A percentile compares a stretch with the other conserved stretches of the same genome.
phyloP scores from a whole-genome alignment of 108 stramenopile genomes.

The Fistulifera solaris region DNA sequence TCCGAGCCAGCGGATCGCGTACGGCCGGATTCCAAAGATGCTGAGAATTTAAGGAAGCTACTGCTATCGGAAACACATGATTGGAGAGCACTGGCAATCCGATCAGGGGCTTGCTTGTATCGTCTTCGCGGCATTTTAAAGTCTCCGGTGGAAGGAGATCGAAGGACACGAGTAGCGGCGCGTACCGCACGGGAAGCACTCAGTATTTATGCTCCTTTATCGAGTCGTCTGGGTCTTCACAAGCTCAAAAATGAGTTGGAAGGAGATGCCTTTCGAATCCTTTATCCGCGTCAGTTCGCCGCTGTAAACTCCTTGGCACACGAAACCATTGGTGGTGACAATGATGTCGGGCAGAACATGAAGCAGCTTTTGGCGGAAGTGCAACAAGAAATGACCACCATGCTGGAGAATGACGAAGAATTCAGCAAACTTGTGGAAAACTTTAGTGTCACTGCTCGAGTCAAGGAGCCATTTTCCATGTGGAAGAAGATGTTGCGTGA shows the following conservation, averaged over 20 bases:
- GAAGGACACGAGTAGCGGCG: constrained; percentile 27
- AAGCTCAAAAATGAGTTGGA: constrained; percentile 83
- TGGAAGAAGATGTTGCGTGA: constrained; percentile 80
- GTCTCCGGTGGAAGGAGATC: constrained; percentile 5
- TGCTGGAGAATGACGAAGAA: constrained; percentile 47
- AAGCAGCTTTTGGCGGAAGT: constrained; percentile 44
- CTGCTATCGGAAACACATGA: constrained; percentile 60
- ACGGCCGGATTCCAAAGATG: constrained; percentile 23
- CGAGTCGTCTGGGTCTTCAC: constrained; percentile 71
- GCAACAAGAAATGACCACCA: constrained; percentile 36
- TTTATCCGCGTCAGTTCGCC: constrained; percentile 57
- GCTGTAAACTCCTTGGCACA: constrained; percentile 35
- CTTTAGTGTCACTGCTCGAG: constrained; percentile 57
- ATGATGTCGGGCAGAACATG: constrained; percentile 13
- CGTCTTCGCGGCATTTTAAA: constrained; percentile 47
- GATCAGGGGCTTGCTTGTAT: constrained; percentile 69
- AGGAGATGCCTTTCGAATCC: constrained; percentile 68
- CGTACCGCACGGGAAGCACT: constrained; percentile 63
- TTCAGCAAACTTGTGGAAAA: constrained; percentile 43
- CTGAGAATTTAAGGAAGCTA: constrained; percentile 46
- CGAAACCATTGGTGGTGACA: too few species aligned
- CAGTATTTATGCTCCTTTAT: constrained; percentile 76
- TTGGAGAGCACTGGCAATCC: constrained; percentile 80
- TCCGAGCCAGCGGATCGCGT: too few species aligned
- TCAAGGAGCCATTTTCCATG: constrained; percentile 70